These are phyloP conservation scores for Elsinoe perseae DNA, from an alignment of 2,329 filamentous ascomycete species.

Conservation along the genomic window DNA sequence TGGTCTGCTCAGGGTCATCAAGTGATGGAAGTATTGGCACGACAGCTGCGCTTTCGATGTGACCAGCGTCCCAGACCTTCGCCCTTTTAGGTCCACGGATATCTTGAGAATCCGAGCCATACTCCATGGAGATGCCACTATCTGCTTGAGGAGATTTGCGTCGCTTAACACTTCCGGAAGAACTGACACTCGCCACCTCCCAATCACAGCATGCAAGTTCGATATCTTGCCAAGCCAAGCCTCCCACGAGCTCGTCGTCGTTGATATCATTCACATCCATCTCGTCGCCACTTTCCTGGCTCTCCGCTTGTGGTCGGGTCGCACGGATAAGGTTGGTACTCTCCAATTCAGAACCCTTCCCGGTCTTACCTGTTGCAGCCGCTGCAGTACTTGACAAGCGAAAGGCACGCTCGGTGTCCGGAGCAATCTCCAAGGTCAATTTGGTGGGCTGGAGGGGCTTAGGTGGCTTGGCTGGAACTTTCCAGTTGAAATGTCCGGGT, in stretches of 20 bases:
- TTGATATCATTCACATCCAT: slow-evolving; percentile 45
- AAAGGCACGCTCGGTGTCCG: slow-evolving; percentile 81
- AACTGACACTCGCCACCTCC: slow-evolving; percentile 55
- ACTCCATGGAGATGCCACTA: slow-evolving; percentile 22
- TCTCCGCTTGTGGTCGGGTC: slow-evolving; percentile 34
- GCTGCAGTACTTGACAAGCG: slow-evolving; percentile 57
- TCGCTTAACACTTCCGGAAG: slow-evolving; percentile 32
- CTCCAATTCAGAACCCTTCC: slow-evolving; percentile 41
- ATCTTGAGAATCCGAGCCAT: slow-evolving; percentile 29
- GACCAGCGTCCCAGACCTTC: slow-evolving; percentile 16
- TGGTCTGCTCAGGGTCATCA: slow-evolving; percentile 70
- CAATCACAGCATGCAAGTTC: slow-evolving; percentile 82
- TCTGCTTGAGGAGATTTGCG: slow-evolving; percentile 24
- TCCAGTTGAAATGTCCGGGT: slow-evolving; percentile 67
- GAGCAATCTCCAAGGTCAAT: slow-evolving; percentile 74
- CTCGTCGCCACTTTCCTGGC: slow-evolving; percentile 44
- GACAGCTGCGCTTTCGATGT: slow-evolving; percentile 40
- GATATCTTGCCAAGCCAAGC: slow-evolving; percentile 71
- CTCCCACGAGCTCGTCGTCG: slow-evolving; percentile 61
- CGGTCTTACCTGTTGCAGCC: slow-evolving; percentile 37
- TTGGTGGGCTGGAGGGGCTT: slow-evolving; percentile 81
- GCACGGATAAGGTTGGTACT: slow-evolving; percentile 50
- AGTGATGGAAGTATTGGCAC: slow-evolving; percentile 63
- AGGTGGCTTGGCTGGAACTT: slow-evolving; percentile 69
- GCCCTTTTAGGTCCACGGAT: slow-evolving; percentile 25